Conservation (phyloP, 2,329 filamentous ascomycete species). For the Fusarium musae region DNA sequence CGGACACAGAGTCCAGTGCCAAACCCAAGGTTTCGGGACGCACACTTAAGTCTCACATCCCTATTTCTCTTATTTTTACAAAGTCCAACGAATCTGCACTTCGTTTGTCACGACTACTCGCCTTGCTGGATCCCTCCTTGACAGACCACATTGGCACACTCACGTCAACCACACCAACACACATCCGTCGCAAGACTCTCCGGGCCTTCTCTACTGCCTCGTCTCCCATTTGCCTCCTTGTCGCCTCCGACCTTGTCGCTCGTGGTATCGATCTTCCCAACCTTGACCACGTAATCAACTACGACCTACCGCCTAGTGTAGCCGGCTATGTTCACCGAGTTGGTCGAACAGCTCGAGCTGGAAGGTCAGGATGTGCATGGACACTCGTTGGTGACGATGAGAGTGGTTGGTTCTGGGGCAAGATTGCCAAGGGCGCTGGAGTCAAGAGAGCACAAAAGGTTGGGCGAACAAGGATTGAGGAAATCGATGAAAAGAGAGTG, state of each 20-base stretch:
- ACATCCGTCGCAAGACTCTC: conserved; percentile 74
- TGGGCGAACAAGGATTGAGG: conserved; percentile 58
- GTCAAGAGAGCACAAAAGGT: conserved; percentile 58
- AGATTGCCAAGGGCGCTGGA: conserved; percentile 72
- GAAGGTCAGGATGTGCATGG: conserved; percentile 81
- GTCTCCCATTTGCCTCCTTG: conserved; percentile 75
- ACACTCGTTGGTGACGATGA: conserved; percentile 86
- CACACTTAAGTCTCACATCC: conserved; percentile 45
- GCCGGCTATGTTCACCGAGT: conserved; percentile 92
- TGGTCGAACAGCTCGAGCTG: conserved; percentile 88
- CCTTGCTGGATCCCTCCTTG: conserved; percentile 70
- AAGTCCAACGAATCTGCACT: conserved; percentile 89
- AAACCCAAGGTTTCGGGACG: conserved; percentile 19
- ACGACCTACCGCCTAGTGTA: conserved; percentile 85
- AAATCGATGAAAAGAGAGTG: conserved; percentile 61
- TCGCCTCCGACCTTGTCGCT: conserved; percentile 93
- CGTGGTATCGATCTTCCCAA: conserved; percentile 86
- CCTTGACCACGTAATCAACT: conserved; percentile 90
- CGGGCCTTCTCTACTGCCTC: conserved; percentile 75
- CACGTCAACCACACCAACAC: conserved; percentile 81
- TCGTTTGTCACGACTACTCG: conserved; percentile 84
- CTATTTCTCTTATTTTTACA: conserved; percentile 81
- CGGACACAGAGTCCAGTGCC: conserved; percentile 45
- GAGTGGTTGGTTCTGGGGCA: conserved; percentile 91
- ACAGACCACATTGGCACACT: conserved; percentile 72